Conservation (phyloP, 2,329 filamentous ascomycete genomes). For the Ceratocystis huliohia region DNA sequence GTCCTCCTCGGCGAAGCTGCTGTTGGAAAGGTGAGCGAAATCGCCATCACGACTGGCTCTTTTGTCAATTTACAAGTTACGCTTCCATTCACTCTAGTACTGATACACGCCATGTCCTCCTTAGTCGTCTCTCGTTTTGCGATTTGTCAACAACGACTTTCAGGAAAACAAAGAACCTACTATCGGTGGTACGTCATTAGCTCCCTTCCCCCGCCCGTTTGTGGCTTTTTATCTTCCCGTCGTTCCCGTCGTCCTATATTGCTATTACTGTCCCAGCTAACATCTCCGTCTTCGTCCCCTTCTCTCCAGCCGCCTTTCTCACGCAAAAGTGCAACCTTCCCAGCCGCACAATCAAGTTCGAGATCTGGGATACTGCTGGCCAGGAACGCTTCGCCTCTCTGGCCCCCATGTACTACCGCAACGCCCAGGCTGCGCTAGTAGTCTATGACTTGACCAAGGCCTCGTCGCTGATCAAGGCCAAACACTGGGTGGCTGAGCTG, state of each 20-base stretch:
- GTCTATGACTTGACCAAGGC: slow-evolving; percentile 98
- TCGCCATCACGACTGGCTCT: background rate
- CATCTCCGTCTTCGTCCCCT: background rate
- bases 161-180: slow-evolving; percentile 99
- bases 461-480: slow-evolving; percentile 87
- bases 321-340: slow-evolving; percentile 98
- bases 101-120: no score
- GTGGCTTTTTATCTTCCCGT: background rate
- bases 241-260: background rate
- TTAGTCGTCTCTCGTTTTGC: slow-evolving; percentile 77
- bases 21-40: slow-evolving; percentile 70
- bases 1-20: slow-evolving; percentile 94
- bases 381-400: slow-evolving; percentile 95
- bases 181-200: slow-evolving; percentile 66
- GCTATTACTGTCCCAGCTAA: slow-evolving; percentile 16
- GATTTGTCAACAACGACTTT: slow-evolving; percentile 99
- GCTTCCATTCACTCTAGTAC: slow-evolving; percentile 34
- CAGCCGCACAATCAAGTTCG: slow-evolving; percentile 80
- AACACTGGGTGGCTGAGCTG: slow-evolving; percentile 96
- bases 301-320: slow-evolving; percentile 68
- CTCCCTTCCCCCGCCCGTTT: background rate
- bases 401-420: slow-evolving; percentile 99
- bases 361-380: slow-evolving; percentile 97
- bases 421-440: slow-evolving; percentile 91
- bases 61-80: background rate